Base-by-base conservation (phyloP, 805 yeast genomes). In the Pichia ethanolica region DNA sequence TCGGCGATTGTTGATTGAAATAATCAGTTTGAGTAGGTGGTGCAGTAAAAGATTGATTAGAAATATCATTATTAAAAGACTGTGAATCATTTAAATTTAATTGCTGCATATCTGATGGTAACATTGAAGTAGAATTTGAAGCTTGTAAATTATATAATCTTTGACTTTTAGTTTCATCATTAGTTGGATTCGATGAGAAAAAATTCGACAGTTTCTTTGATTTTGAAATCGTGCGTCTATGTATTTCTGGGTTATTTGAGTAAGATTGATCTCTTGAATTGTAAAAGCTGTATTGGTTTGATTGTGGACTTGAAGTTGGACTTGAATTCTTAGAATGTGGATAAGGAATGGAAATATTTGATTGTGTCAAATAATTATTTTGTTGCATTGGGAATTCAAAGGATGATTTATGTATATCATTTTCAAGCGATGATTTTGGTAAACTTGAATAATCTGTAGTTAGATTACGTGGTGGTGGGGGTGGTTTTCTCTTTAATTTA, bases 401-500 rank as follows among this genome's bases (percentile, higher is more conserved):
- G 2, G 35, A 41, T 20, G 20, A 7, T 4, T 20, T 26, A 20
- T 37, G 13, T 27, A n/a, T 13, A 11, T 30, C 11, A 7, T n/a
- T n/a, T 13, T 44, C 41, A n/a, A 10, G 13, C 6, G 42, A 35
- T 25, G n/a, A 12, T 7, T 30, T 20, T 30, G 43, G 10, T n/a
- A 48, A 20, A 14, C 13, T n/a, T 27, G 38, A n/a, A 30, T 9
- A 2, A 6, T 30, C 32, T 30, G 32, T 1, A 30, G 9, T 30
- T 6, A 14, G 7, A 14, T 6, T 14, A 4, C 25, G 26, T 25
- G 48, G 28, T 6, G 54, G 44, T 4, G 49, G 46, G 5, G 61
- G 62, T 5, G 60, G 59, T 47, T 53, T 57, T 20, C 59, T 34
- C 30, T 28, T 10, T 35, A 41, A 13, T 6, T 26, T 47, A 7